Percentiles rank a stretch among this genome's conserved stretches.
Evolutionary conservation across 257 asterid species (phyloP).

Genomic region (Gentiana straminea): DNA sequence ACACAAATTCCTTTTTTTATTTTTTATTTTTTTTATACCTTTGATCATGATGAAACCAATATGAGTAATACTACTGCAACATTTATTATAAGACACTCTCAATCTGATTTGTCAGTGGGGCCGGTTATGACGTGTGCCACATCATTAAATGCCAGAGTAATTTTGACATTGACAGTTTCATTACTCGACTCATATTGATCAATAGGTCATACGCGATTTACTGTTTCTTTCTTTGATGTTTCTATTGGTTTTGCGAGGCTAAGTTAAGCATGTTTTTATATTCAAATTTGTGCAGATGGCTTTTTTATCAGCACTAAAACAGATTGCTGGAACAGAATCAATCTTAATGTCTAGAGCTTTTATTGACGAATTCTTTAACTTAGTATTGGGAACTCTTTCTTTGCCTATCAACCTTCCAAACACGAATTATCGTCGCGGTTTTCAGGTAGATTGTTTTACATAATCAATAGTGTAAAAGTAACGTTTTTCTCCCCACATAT

Average conservation of each 20-base stretch:
- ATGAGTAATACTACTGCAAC: no score
- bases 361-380: conserved; percentile 86
- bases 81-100: not conserved
- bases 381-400: conserved; percentile 91
- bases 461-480: no score
- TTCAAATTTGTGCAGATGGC: conserved; percentile 61
- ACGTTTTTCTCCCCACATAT: no score
- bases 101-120: no score
- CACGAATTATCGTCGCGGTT: conserved; percentile 69
- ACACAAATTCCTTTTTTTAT: no score
- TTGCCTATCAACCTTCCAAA: conserved; percentile 84
- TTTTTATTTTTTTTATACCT: no score
- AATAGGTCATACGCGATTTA: no score
- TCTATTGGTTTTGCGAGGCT: conserved; percentile 3
- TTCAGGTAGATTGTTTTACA: conserved; percentile 46
- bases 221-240: conserved; percentile 2
- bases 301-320: conserved; percentile 71
- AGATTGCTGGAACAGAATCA: conserved; percentile 80
- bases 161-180: not conserved
- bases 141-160: not conserved
- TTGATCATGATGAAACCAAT: no score
- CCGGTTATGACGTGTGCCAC: no score
- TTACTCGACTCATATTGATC: no score
- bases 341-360: conserved; percentile 39
- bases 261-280: no score